These are phyloP conservation scores for Metarhizium album DNA, from an alignment of 2,329 filamentous ascomycete genomes.

Conservation along the genomic window DNA sequence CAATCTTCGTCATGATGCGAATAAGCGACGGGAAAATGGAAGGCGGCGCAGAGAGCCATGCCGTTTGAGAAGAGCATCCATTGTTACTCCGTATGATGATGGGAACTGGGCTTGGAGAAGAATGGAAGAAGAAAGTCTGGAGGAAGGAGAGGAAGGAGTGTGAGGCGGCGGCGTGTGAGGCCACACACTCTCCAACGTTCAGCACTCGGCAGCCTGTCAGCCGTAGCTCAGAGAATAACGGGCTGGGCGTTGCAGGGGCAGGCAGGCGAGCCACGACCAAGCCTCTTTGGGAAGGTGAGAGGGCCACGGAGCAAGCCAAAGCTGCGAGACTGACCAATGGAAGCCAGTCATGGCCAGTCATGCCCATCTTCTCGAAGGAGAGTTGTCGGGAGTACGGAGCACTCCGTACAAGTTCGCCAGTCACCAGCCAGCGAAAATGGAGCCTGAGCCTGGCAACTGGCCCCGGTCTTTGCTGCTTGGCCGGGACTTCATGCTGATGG, in stretches of 20 bases:
- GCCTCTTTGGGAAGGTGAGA: slow-evolving; percentile 1
- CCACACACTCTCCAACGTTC: too few species aligned
- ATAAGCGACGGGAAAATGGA: background rate
- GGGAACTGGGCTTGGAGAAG: background rate
- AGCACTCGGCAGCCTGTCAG: too few species aligned
- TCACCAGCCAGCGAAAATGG: too few species aligned
- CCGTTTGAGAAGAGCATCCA: background rate
- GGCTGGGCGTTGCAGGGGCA: background rate
- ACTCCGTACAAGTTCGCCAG: too few species aligned
- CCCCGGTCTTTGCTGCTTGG: too few species aligned
- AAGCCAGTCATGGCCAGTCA: background rate
- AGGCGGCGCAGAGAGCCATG: background rate
- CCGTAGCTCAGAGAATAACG: background rate
- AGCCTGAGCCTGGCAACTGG: too few species aligned
- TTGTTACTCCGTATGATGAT: background rate
- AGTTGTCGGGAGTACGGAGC: too few species aligned
- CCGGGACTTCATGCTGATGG: too few species aligned
- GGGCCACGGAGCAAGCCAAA: background rate
- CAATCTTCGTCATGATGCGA: too few species aligned
- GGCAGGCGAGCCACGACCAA: background rate
- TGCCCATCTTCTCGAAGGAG: too few species aligned
- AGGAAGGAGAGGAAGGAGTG: too few species aligned
- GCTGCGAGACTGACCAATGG: background rate
- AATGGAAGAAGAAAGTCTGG: background rate
- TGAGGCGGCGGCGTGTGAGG: too few species aligned